A percentile compares a stretch with the other conserved stretches of the same genome.
These are phyloP conservation scores for Lipomyces starkeyi DNA, from an alignment of 805 yeast species.

Conservation along the genomic window DNA sequence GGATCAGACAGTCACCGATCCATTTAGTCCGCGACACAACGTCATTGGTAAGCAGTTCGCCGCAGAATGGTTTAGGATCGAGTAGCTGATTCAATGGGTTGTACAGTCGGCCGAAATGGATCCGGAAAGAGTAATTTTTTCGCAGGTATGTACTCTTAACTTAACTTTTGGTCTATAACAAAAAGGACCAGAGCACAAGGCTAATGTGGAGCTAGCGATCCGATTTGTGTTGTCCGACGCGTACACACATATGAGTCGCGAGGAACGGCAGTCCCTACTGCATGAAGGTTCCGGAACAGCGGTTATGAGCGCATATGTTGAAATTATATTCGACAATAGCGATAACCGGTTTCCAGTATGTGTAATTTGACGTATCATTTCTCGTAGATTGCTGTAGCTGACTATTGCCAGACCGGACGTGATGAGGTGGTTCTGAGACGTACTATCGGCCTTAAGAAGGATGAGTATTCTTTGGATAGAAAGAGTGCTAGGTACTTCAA, in stretches of 20 bases:
- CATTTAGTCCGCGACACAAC: conserved; percentile 79
- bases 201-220: conserved; percentile 58
- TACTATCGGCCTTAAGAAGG: conserved; percentile 91
- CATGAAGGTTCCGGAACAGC: conserved; percentile 83
- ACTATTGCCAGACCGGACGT: conserved; percentile 51
- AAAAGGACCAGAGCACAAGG: background rate
- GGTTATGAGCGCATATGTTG: conserved; percentile 91
- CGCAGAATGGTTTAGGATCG: conserved; percentile 2
- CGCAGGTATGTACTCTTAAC: conserved; percentile 49
- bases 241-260: conserved; percentile 79
- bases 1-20: conserved; percentile 76
- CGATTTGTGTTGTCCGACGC: conserved; percentile 91
- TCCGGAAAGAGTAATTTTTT: conserved; percentile 96
- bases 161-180: background rate
- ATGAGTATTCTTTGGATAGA: conserved; percentile 85
- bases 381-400: background rate
- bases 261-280: conserved; percentile 83
- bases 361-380: background rate
- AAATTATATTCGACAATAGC: conserved; percentile 80
- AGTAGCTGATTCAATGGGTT: background rate
- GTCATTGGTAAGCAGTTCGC: conserved; percentile 58
- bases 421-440: conserved; percentile 78
- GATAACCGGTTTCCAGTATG: conserved; percentile 71
- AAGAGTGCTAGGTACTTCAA: conserved; percentile 63
- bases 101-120: conserved; percentile 83